These are phyloP conservation scores for Fennellomyces sp. DNA, from an alignment of 371 early-diverging fungal genomes.

Conservation along the genomic window DNA sequence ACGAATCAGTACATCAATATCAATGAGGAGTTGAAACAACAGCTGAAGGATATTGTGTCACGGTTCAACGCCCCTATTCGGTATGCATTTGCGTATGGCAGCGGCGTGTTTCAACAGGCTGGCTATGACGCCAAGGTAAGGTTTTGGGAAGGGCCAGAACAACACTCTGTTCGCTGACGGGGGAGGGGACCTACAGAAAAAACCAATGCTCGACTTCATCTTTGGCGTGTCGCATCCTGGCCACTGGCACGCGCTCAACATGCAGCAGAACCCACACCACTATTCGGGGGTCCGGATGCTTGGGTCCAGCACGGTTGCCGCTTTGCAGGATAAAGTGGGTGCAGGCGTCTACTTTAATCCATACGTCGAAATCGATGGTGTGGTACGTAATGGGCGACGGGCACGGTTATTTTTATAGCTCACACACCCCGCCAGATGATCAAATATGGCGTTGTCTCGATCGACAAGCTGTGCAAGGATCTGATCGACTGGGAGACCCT, in stretches of 20 bases:
- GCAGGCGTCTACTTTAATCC: conserved; percentile 96
- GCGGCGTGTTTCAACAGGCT: conserved; percentile 89
- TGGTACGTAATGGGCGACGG: too few relatives aligned
- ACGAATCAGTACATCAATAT: conserved; percentile 70
- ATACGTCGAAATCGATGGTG: conserved; percentile 84
- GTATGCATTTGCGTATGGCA: conserved; percentile 95
- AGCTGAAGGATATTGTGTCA: conserved; percentile 59
- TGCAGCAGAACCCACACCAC: conserved; percentile 87
- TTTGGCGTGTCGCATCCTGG: conserved; percentile 96
- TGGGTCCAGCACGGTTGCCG: conserved; percentile 74
- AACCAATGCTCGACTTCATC: conserved; percentile 92
- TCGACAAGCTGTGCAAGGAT: conserved; percentile 84
- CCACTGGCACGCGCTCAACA: conserved; percentile 96
- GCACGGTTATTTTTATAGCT: conserved; percentile 16
- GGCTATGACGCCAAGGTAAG: conserved; percentile 76
- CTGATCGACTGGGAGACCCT: conserved; percentile 93
- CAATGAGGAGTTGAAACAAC: conserved; percentile 59
- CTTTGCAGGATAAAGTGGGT: conserved; percentile 84
- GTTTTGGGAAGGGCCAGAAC: not conserved
- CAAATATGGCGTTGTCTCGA: conserved; percentile 97
- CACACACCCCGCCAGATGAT: conserved; percentile 68
- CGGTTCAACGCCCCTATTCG: conserved; percentile 73
- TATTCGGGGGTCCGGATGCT: conserved; percentile 79
- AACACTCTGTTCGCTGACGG: too few relatives aligned
- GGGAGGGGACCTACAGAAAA: conserved; percentile 29